Conservation (phyloP, 2,329 filamentous ascomycete species). For the Escovopsis sp. region DNA sequence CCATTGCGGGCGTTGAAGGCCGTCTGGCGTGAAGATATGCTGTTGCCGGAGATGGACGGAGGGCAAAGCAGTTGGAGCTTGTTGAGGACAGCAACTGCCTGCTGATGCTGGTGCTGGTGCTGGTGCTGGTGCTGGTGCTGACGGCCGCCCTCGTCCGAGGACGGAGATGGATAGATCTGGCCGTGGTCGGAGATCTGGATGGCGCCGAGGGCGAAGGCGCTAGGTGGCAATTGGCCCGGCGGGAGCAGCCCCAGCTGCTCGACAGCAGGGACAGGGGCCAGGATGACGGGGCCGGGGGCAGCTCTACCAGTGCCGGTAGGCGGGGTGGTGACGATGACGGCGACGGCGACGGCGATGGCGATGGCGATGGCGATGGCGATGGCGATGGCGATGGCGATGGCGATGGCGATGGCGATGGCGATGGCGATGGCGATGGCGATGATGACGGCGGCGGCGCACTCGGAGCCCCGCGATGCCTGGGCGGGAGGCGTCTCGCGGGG, state of each 20-base stretch:
- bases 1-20: slow-evolving; percentile 14
- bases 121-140: no score
- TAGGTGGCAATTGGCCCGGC: slow-evolving; percentile 4
- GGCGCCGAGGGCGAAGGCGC: not conserved
- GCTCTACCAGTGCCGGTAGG: no score
- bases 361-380: not conserved
- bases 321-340: not conserved
- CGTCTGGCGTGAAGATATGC: slow-evolving; percentile 6
- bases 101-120: no score
- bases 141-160: no score
- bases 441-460: no score
- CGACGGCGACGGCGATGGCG: not conserved
- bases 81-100: no score
- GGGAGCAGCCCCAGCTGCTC: not conserved
- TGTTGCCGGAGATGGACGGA: slow-evolving; percentile 9
- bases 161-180: no score
- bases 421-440: not conserved
- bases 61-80: slow-evolving; percentile 6
- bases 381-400: not conserved
- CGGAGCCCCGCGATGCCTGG: no score
- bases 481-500: no score
- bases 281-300: not conserved
- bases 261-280: slow-evolving; percentile 2
- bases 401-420: no score
- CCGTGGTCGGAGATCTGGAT: no score